Evolutionary conservation across 176 grass and related monocot genomes (phyloP), one percentile per base, ranked within the genome.

Genomic region (Oryza australiensis): DNA sequence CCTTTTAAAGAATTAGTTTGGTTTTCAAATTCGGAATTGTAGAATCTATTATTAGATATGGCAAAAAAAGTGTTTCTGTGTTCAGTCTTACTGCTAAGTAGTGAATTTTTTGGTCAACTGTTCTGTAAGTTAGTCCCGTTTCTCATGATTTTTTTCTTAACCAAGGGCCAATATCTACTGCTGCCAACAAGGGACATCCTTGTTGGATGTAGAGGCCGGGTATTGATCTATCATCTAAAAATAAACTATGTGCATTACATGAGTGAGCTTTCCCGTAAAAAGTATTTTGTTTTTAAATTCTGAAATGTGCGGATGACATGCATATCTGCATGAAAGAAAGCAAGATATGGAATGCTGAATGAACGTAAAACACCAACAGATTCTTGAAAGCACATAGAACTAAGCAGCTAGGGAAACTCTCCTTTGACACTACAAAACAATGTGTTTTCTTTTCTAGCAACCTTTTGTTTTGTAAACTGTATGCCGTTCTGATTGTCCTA

Each of bases 361-460:
- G 51, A 55, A n/a, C 51, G 7, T 55, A 22, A 55, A 55, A 9
- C 7, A n/a, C 18, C 37, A 43, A 38, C 38, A 14, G 27, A 48
- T 33, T 32, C 27, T 48, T 78, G 12, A 75, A 69, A 57, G 14
- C 23, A 18, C 43, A 41, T 73, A 5, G 27, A 34, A 53, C n/a
- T 38, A 38, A 14, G 27, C 30, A 73, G 32, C 42, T 62, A 73
- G 7, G 12, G n/a, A 5, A 4, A 26, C 22, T 5, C 53, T 22
- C 48, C 65, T n/a, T 23, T 62, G 37, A 37, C 67, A 62, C 26
- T 32, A 23, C 12, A 74, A 66, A 49, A 69, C 51, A 85, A 62
- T 26, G 48, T 46, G 62, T 4, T 73, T 42, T 24, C 23, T 83
- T 62, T 49, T 53, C 30, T 37, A 75, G n/a, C 29, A 9, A 41